These are phyloP conservation scores for Sugiyamaella valdiviana DNA, from an alignment of 805 yeast species.

Conservation along the genomic window DNA sequence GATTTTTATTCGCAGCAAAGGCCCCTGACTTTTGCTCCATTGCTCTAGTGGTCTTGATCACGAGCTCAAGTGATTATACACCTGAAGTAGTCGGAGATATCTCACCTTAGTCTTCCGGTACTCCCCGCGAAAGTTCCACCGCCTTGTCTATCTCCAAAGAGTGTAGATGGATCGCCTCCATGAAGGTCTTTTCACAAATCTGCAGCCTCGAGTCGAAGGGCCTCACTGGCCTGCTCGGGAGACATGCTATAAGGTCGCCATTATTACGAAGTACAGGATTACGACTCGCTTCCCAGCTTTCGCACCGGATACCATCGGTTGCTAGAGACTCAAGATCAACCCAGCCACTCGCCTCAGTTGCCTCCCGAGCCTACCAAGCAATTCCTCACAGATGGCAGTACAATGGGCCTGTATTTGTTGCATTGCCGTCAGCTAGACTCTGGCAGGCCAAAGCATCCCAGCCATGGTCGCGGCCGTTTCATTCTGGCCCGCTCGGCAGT, in stretches of 20 bases:
- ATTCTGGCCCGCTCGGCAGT: neutral
- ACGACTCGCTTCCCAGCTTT: neutral
- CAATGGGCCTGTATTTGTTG: neutral
- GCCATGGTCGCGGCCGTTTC: neutral
- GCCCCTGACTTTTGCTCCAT: neutral
- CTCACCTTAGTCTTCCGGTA: too few relatives aligned
- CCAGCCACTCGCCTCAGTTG: too few relatives aligned
- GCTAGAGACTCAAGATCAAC: too few relatives aligned
- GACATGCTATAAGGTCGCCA: neutral
- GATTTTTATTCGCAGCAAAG: conserved; percentile 1
- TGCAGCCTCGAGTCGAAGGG: neutral
- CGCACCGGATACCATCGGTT: neutral
- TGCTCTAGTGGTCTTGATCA: neutral
- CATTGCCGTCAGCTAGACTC: neutral
- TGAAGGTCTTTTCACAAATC: neutral
- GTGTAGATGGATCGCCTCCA: neutral
- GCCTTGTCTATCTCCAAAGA: too few relatives aligned
- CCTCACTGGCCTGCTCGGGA: neutral
- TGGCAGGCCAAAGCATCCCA: neutral
- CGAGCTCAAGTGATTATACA: neutral
- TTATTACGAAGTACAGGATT: neutral
- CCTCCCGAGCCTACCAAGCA: neutral
- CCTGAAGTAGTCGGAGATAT: too few relatives aligned
- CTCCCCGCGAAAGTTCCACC: too few relatives aligned
- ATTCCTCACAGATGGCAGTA: too few relatives aligned